Evolutionary conservation across 768 basidiomycete genomes (phyloP), one percentile per base, ranked within the genome.

Genomic region (Lentinula edodes): DNA sequence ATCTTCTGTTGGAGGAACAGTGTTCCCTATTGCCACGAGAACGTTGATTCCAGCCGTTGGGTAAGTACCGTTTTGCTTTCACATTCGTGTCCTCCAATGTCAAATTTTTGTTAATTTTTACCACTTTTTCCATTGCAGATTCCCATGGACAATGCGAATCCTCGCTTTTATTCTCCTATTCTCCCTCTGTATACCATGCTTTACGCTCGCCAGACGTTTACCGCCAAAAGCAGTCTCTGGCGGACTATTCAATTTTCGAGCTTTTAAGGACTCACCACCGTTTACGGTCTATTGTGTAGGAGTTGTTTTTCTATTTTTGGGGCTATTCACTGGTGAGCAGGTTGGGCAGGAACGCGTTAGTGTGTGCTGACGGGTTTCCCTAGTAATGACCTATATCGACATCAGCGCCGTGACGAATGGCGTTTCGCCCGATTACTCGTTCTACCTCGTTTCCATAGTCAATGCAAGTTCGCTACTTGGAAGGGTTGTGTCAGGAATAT

Each of bases 121-220:
- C n/a, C 13, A 8, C 4, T 5, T 54, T 12, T 36, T 0, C 9
- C 23, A 10, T 57, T 34, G n/a, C 45, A 88, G 87, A 3, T 90
- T 90, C 71, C 76, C 78, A 52, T 89, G 88, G 88, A 84, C 88
- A 0, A 80, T 88, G 78, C 80, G 87, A 10, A 80, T 86, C 51
- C 72, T 89, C 48, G 87, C 79, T 3, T 85, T 88, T 65, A 80
- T 87, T 18, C 63, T 87, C 5, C 58, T 85, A 5, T 63, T 75
- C 23, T 68, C 78, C 9, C 73, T 89, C 9, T 79, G 79, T 2
- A 63, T 82, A 34, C 75, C 81, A 6, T 87, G 84, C 68, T 62
- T 86, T 16, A 65, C 70, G 18, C 57, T 76, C 20, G 67, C 75
- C 63, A 77, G 83, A 55, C 78, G 86, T 2, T 73, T 88, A 0